Base-by-base conservation (phyloP, 495 filamentous ascomycete species). In the Hypomontagnella submonticulosa region DNA sequence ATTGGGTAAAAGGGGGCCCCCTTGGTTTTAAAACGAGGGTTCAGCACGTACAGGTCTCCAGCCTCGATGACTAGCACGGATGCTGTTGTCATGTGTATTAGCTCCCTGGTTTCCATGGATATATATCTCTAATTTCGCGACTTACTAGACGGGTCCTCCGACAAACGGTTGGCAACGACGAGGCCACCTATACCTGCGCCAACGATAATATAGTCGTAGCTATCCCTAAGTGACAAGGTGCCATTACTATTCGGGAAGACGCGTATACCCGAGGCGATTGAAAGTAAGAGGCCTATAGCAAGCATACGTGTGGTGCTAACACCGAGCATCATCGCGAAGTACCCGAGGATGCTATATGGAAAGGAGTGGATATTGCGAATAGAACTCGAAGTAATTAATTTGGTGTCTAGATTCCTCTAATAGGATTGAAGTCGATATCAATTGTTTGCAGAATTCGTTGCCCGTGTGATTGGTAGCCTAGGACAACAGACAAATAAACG, bases 101-200 rank as follows among this genome's bases (percentile, higher is more conserved):
- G 30, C 54, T 9, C 16, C 15, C 1, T 20, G 55, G 3, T n/a
- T 41, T 13, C 16, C 42, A 4, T 3, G 1, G 27, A 1, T 20
- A 40, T 32, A 16, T n/a, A n/a, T n/a, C n/a, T n/a, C n/a, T n/a
- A 23, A 13, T 4, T 19, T n/a, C 10, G 9, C 30, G 36, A 54
- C 67, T 27, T 37, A 73, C 76, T 69, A 2, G 53, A 68, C 15
- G 77, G 63, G 51, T 80, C 66, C 62, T 83, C 80, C 4, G 83
- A 81, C 1, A 88, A 76, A 3, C 84, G 75, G 61, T 81, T 82
- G 1, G 85, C 84, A 18, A 86, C 71, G 4, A 81, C 79, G 6
- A 87, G 76, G 13, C 84, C 84, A 36, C 79, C 73, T 18, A 83
- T 83, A 8, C 84, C 83, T 18, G 82, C 81, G n/a, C 84, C 83